Conservation (phyloP, 1,284 basidiomycete species). For the Ganoderma resinaceum region DNA sequence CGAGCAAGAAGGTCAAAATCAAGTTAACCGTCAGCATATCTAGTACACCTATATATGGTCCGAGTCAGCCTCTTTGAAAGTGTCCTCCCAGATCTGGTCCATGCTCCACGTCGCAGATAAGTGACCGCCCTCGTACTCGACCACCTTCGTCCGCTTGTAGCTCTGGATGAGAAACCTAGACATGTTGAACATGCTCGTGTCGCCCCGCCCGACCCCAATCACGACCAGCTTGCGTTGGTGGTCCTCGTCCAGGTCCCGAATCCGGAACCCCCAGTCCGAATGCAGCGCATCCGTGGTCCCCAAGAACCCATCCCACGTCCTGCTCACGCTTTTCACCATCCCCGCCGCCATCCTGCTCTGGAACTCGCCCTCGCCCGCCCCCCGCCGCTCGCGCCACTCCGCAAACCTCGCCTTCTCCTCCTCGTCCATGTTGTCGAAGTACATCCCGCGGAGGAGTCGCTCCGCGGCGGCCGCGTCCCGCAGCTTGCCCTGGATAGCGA, state of each 20-base stretch:
- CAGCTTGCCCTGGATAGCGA: conserved; percentile 45
- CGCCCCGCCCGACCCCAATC: conserved; percentile 48
- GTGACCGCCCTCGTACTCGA: conserved; percentile 54
- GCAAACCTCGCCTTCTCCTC: conserved; percentile 49
- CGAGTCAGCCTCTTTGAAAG: conserved; percentile 32
- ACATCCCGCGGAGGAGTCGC: conserved; percentile 46
- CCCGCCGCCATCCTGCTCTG: conserved; percentile 50
- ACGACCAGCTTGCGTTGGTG: conserved; percentile 53
- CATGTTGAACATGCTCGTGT: conserved; percentile 49
- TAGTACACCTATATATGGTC: background rate
- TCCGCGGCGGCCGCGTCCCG: conserved; percentile 50
- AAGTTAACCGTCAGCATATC: background rate
- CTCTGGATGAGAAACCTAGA: conserved; percentile 52
- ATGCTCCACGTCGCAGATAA: conserved; percentile 49
- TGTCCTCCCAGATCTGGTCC: conserved; percentile 52
- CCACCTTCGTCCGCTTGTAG: conserved; percentile 49
- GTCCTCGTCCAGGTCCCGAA: conserved; percentile 50
- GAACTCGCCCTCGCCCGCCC: conserved; percentile 49
- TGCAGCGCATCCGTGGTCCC: conserved; percentile 52
- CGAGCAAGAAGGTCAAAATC: background rate
- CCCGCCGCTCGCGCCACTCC: conserved; percentile 50
- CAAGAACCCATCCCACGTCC: conserved; percentile 60
- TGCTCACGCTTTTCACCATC: conserved; percentile 53
- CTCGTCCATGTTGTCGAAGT: conserved; percentile 51
- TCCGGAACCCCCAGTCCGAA: conserved; percentile 60